Base-by-base conservation (phyloP, 495 filamentous ascomycete species). In the Xylaria sp. region DNA sequence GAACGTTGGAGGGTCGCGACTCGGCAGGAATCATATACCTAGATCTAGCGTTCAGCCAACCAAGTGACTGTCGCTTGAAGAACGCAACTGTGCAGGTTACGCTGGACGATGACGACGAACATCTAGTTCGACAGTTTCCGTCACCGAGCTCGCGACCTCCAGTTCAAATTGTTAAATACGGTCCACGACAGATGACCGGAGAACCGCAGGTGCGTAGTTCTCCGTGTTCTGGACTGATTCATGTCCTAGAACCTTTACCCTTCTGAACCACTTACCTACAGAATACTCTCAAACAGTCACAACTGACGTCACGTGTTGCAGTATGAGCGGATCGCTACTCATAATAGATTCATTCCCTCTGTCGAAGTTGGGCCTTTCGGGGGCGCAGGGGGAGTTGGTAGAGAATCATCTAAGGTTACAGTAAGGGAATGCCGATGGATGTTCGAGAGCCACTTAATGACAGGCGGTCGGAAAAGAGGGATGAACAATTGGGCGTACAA, bases 11-110 rank as follows among this genome's bases (percentile, higher is more conserved):
- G 14, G 58, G 41, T 7, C 52, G 72, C 19, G 61, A 70, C 29
- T 77, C 78, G 17, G 80, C 70, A 6, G 80, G 80, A 26, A 76
- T 82, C 35, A 40, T 82, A 37, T 82, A 78, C 57, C 58, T 82
- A 2, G 79, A 82, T 21, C 37, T 82, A 14, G 69, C 70, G 11
- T 76, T 82, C 44, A 70, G 67, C 1, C 72, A 82, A 48, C 77
- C 79, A 1, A 19, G 58, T 0, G 76, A 72, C 35, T 79, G 79
- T 69, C 78, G 65, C 15, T 76, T 80, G 7, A 75, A 69, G 55
- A 77, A 64, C 11, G 76, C 80, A 44, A 79, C 74, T 5, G 59
- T 82, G 4, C 35, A 61, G 5, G 71, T 82, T 1, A 81, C 71
- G 0, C 26, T 82, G 15, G 73, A 81, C 37, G 78, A 78, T 17